Evolutionary conservation across 2,329 filamentous ascomycete genomes (phyloP).

Genomic region (Fusarium nanum): DNA sequence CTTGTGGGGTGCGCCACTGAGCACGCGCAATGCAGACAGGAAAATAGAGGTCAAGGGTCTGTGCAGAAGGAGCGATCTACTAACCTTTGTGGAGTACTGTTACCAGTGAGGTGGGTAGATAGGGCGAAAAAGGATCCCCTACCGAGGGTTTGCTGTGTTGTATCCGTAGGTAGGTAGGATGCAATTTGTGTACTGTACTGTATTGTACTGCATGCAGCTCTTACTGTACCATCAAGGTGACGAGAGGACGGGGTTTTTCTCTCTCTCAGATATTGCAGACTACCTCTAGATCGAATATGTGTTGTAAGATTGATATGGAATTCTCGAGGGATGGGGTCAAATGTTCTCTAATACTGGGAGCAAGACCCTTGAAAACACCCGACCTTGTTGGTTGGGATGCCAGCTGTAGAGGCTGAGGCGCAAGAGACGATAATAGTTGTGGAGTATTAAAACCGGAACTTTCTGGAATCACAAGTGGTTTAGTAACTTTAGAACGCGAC

Average conservation of each 20-base stretch:
- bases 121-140: constrained; percentile 1
- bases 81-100: constrained; percentile 38
- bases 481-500: background rate
- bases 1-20: constrained; percentile 42
- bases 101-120: constrained; percentile 34
- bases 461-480: background rate
- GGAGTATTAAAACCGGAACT: constrained; percentile 3
- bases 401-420: background rate
- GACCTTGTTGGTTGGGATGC: constrained; percentile 20
- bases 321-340: background rate
- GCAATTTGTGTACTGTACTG: background rate
- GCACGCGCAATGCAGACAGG: constrained; percentile 35
- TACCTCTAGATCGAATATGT: background rate
- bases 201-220: background rate
- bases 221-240: background rate
- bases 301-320: background rate
- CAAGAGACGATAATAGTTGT: constrained; percentile 1
- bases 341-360: background rate
- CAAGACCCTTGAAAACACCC: constrained; percentile 10
- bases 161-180: background rate
- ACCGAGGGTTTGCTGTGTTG: background rate
- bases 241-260: background rate
- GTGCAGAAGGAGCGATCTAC: constrained; percentile 41
- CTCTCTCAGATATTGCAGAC: background rate
- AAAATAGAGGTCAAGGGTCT: constrained; percentile 34